These are phyloP conservation scores for Penicillium malachiteum DNA, from an alignment of 495 filamentous ascomycete genomes.

Conservation along the genomic window DNA sequence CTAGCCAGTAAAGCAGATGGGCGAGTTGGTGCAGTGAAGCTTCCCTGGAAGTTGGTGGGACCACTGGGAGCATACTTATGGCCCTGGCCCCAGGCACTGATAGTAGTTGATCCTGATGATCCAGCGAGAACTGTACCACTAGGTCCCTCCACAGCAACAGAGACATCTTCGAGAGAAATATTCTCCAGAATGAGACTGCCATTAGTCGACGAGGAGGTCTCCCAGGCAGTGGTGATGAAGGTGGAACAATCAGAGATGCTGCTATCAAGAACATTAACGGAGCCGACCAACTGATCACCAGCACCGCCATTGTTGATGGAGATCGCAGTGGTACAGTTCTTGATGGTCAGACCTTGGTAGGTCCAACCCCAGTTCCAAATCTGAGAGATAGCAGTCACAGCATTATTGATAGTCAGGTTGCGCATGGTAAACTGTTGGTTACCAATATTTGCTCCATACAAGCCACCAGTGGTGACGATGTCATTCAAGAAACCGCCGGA, in stretches of 20 bases:
- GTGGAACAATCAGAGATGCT: constrained; percentile 61
- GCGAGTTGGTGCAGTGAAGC: constrained; percentile 34
- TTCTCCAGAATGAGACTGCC: constrained; percentile 68
- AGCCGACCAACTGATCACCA: constrained; percentile 37
- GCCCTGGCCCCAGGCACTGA: constrained; percentile 55
- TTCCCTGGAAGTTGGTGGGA: constrained; percentile 42
- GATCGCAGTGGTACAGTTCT: constrained; percentile 54
- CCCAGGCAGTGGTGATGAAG: constrained; percentile 60
- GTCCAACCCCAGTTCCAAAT: constrained; percentile 62
- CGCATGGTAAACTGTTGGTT: constrained; percentile 84
- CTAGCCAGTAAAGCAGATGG: constrained; percentile 37
- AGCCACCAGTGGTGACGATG: constrained; percentile 69
- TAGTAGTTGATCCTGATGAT: constrained; percentile 51
- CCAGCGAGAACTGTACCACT: constrained; percentile 56
- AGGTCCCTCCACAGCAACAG: constrained; percentile 57
- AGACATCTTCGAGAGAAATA: constrained; percentile 59
- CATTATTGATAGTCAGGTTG: constrained; percentile 65
- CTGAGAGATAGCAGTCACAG: constrained; percentile 59
- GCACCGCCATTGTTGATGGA: constrained; percentile 39
- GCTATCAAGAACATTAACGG: constrained; percentile 54
- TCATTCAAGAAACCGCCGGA: constrained; percentile 70
- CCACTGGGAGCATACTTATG: constrained; percentile 47
- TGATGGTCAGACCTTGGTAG: constrained; percentile 48
- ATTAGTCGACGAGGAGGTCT: constrained; percentile 38
- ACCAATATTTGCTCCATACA: constrained; percentile 61